phyloP scores from a whole-genome alignment of 2,329 filamentous ascomycete genomes.

The Chaetomium olivaceum region DNA sequence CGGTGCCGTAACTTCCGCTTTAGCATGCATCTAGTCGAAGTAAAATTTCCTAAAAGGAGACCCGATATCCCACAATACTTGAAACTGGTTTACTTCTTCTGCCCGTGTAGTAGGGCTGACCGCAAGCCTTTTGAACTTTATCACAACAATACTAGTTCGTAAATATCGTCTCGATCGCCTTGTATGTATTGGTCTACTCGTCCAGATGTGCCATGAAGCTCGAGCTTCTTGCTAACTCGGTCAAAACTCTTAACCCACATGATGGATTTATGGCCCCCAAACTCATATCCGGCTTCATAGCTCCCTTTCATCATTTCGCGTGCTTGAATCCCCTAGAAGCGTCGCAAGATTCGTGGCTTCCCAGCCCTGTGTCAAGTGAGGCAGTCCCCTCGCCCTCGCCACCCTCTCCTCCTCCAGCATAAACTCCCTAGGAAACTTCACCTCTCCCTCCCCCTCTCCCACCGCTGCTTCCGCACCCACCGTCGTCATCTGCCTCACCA shows the following conservation, averaged over 20 bases:
- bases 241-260: neutral
- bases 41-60: neutral
- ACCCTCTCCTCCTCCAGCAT: slow-evolving; percentile 27
- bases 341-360: slow-evolving; percentile 21
- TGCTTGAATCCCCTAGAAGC: slow-evolving; percentile 6
- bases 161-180: neutral
- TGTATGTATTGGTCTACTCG: neutral
- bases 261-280: neutral
- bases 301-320: neutral
- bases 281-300: neutral
- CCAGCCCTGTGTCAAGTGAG: slow-evolving; percentile 21
- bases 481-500: slow-evolving; percentile 58
- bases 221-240: neutral
- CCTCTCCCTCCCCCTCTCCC: neutral
- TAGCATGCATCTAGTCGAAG: neutral
- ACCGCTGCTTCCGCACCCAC: neutral
- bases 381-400: slow-evolving; percentile 14
- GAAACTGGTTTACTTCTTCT: neutral
- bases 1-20: neutral
- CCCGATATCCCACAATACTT: neutral
- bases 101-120: neutral
- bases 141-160: neutral
- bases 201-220: neutral
- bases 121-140: neutral
- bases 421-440: slow-evolving; percentile 25